Base-by-base conservation (phyloP, 1,284 basidiomycete species). In the Ceratobasidium sp. region DNA sequence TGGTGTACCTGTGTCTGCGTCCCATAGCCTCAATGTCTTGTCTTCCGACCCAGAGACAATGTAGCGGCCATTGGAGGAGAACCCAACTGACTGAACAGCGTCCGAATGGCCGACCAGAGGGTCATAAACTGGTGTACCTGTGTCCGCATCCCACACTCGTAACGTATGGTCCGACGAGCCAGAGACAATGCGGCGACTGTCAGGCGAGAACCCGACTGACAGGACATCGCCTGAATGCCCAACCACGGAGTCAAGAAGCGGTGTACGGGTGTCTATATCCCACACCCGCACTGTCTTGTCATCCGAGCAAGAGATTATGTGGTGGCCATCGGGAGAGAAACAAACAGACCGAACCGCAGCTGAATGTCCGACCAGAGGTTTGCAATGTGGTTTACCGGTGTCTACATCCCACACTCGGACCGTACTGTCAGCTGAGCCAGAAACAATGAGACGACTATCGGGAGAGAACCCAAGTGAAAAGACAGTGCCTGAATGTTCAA, bases 291-390 rank as follows among this genome's bases (percentile, higher is more conserved):
- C 41, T 19, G 57, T 60, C 2, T n/a, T 22, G 41, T 60, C 57
- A 8, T 15, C 17, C 3, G 57, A 36, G 36, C 57, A 29, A n/a
- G 57, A 60, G 57, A 44, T 33, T 2, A 60, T 44, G 31, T 15
- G 36, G 4, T 17, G 19, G 57, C 45, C 59, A 29, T 73, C 72
- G 29, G 72, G 48, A 29, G 72, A 73, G 36, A 64, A 73, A 4
- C 59, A 59, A 0, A 73, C 56, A 7, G 44, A 73, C 3, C 1
- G 1, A 27, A 64, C 59, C 2, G 3, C 5, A 14, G 11, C 3
- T 14, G 29, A 36, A 41, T 60, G 57, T n/a, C 57, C 57, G 9
- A 14, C 9, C 17, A 60, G 29, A 5, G 54, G 54, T 7, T 29
- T 41, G 41, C 31, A 8, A 7, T 17, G 19, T 7, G 24, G 9